Evolutionary conservation across 495 filamentous ascomycete species (phyloP).

Genomic region (Penicillium silybi): DNA sequence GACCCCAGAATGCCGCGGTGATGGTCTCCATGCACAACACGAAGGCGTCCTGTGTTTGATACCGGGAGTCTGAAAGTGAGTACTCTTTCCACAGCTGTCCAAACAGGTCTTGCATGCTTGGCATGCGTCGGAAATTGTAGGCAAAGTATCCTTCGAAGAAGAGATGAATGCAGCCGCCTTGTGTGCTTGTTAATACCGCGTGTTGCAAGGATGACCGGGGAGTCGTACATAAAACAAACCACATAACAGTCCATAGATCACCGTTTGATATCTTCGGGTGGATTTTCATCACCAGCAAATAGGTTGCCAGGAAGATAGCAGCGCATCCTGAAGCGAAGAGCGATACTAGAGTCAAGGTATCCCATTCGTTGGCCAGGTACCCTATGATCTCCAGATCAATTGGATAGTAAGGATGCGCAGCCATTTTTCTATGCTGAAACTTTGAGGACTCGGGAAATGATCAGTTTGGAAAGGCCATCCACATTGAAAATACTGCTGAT

Average conservation of each 20-base stretch:
- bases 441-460: background rate
- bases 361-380: slow-evolving; percentile 4
- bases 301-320: background rate
- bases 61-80: slow-evolving; percentile 70
- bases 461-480: too few species aligned
- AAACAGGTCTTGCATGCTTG: slow-evolving; percentile 47
- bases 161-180: slow-evolving; percentile 50
- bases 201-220: background rate
- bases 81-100: slow-evolving; percentile 84
- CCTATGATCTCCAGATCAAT: background rate
- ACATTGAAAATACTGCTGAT: too few species aligned
- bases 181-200: background rate
- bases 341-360: background rate
- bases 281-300: background rate
- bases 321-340: slow-evolving; percentile 1
- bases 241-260: slow-evolving; percentile 1
- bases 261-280: background rate
- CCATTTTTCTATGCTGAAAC: background rate
- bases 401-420: background rate
- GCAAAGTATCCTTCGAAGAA: slow-evolving; percentile 76
- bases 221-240: background rate
- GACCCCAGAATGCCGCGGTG: slow-evolving; percentile 73
- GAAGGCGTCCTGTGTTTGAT: slow-evolving; percentile 66
- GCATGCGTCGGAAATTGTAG: slow-evolving; percentile 49
- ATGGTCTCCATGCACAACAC: slow-evolving; percentile 74